A percentile compares a stretch with the other conserved stretches of the same genome.
These are phyloP conservation scores for Eucalyptus erythrocorys DNA, from an alignment of 345 rosid genomes.

Conservation along the genomic window DNA sequence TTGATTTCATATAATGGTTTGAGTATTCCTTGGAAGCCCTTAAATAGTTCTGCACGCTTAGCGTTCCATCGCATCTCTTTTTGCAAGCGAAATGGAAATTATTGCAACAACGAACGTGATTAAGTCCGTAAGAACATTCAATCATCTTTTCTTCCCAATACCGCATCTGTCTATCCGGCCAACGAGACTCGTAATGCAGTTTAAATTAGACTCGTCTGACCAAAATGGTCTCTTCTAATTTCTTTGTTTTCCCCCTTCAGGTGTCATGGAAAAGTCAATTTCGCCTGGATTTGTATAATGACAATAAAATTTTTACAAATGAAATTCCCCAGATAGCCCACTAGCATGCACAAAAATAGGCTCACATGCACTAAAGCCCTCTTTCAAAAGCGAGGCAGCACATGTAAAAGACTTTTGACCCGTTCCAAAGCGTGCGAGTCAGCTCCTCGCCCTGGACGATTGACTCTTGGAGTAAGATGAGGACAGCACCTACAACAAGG, in stretches of 20 bases:
- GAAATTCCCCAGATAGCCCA: background rate
- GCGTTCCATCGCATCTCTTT: background rate
- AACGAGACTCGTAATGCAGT: background rate
- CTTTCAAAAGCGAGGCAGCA: background rate
- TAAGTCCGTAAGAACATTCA: background rate
- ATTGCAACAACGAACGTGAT: background rate
- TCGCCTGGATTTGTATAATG: background rate
- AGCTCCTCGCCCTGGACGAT: constrained; percentile 52
- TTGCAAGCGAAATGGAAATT: background rate
- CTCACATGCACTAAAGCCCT: background rate
- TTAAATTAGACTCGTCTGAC: background rate
- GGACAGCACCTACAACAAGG: constrained; percentile 51
- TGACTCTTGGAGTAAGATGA: constrained; percentile 79
- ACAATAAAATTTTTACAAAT: background rate
- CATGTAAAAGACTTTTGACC: background rate
- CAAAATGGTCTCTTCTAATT: background rate
- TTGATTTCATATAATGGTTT: background rate
- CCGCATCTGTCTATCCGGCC: background rate
- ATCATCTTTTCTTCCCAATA: background rate
- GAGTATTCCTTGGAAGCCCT: background rate
- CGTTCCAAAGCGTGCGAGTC: background rate
- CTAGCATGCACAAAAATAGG: background rate
- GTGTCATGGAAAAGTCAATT: background rate
- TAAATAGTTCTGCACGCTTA: background rate
- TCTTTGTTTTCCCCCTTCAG: background rate